Evolutionary conservation across 2,329 filamentous ascomycete species (phyloP), one percentile per base, ranked within the genome.

Genomic region (Cercospora sp.): DNA sequence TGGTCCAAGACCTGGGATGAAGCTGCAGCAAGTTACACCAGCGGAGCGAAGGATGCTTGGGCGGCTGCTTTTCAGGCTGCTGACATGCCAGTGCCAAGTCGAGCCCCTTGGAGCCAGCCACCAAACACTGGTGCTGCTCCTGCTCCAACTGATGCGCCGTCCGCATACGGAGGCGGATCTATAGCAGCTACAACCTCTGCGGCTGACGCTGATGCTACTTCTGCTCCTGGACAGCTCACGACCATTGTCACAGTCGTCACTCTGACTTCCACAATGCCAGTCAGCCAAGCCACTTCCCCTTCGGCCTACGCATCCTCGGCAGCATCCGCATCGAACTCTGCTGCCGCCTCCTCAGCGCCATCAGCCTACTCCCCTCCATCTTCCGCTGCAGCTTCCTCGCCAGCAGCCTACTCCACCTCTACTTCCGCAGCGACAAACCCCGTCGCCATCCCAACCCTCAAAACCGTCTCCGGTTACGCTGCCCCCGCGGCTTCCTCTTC

Each of bases 171-270:
- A 13, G 55, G 55, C 10, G 57, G 59, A 59, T 8, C 57, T 20
- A 31, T 60, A 20, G 28, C 60, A 39, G 42, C 61, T 9, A 48
- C 55, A 8, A 51, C 65, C 23, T 42, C 62, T 33, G 33, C 61
- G 12, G 26, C 53, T 0, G 18, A 65, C 3, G 63, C 60, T 10
- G 30, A 53, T 45, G 30, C 63, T 53, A 7, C 60, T 31, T 20
- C 60, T 8, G 28, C 58, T 33, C 33, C 42, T 45, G 42, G 42
- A 33, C 45, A 23, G 45, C 30, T 71, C 64, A 69, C 65, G 4
- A 72, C 69, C 1, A 62, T 70, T 51, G 69, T 70, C 28, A 70
- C 68, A 1, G 65, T 73, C 18, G 60, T 72, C 39, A 65, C 69
- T 51, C 16, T 72, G 58, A 72, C 70, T 20, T 64, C 65, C 16